Evolutionary conservation across 208 protist species (phyloP).

Genomic region (Vickermania ingenoplastis): DNA sequence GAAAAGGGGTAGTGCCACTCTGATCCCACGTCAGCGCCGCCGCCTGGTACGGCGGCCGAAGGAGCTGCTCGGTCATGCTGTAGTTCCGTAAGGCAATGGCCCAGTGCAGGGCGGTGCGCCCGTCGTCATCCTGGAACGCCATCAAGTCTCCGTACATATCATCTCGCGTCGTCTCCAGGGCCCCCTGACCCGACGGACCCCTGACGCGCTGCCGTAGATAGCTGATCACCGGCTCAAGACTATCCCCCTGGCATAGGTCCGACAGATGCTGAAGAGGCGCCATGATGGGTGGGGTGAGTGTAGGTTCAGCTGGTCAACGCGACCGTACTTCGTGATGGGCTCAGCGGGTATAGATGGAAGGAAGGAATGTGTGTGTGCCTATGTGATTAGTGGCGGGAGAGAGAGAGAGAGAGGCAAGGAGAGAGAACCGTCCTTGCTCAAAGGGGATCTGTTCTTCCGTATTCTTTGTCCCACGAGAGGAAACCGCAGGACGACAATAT

Average conservation of each 20-base stretch:
- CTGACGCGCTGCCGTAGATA: conserved; percentile 2
- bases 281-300: not conserved
- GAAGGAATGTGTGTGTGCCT: too few species aligned
- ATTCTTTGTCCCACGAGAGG: too few species aligned
- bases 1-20: conserved; percentile 59
- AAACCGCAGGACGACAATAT: too few species aligned
- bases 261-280: conserved; percentile 1
- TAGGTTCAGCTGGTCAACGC: too few species aligned
- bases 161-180: conserved; percentile 11
- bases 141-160: conserved; percentile 23
- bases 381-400: too few species aligned
- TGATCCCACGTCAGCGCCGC: conserved; percentile 66
- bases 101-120: conserved; percentile 87
- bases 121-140: conserved; percentile 74
- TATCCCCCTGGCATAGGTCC: conserved; percentile 4
- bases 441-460: too few species aligned
- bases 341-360: too few species aligned
- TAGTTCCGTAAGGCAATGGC: conserved; percentile 72
- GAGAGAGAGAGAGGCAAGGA: not conserved
- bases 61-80: conserved; percentile 42
- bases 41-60: conserved; percentile 42
- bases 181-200: conserved; percentile 1
- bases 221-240: conserved; percentile 1
- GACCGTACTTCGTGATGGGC: too few species aligned
- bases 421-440: not conserved